Evolutionary conservation across 805 yeast species (phyloP).

Genomic region (Kodamaea fukazawae): DNA sequence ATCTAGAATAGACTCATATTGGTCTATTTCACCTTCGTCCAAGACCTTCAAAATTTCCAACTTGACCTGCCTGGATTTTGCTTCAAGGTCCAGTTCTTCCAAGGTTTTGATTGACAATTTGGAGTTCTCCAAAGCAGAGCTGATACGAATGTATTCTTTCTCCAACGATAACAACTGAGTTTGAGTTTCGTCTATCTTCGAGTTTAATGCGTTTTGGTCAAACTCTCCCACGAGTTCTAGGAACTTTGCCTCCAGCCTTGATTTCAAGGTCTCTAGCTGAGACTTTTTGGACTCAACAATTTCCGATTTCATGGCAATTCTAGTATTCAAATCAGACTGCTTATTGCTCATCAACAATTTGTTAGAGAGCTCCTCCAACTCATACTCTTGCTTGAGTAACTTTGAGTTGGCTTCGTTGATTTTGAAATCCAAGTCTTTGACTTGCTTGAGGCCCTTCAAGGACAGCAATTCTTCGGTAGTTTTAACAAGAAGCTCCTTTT

Average conservation of each 20-base stretch:
- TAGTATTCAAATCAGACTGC: constrained; percentile 59
- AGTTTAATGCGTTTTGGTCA: constrained; percentile 8
- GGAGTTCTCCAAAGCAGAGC: constrained; percentile 1
- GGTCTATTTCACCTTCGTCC: constrained; percentile 40
- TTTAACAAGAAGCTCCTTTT: constrained; percentile 39
- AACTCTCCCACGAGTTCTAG: constrained; percentile 13
- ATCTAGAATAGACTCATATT: constrained; percentile 48
- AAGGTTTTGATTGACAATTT: neutral
- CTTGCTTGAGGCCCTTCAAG: constrained; percentile 17
- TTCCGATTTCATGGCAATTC: constrained; percentile 44
- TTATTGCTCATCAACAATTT: constrained; percentile 51
- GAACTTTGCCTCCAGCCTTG: constrained; percentile 21
- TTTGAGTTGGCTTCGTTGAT: constrained; percentile 38
- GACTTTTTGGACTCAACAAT: constrained; percentile 30
- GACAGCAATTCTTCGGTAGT: constrained; percentile 34
- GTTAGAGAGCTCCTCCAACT: constrained; percentile 51
- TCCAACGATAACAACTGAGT: neutral
- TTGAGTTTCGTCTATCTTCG: constrained; percentile 6
- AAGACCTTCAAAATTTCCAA: constrained; percentile 24
- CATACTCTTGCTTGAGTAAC: constrained; percentile 29
- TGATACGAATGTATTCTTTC: constrained; percentile 4
- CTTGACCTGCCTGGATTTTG: constrained; percentile 6
- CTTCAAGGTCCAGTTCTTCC: constrained; percentile 7
- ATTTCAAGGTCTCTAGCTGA: constrained; percentile 26
- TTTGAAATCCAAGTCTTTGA: constrained; percentile 28